Evolutionary conservation across 257 asterid genomes (phyloP), one percentile per base, ranked within the genome.

Genomic region (Orobanche coerulescens): DNA sequence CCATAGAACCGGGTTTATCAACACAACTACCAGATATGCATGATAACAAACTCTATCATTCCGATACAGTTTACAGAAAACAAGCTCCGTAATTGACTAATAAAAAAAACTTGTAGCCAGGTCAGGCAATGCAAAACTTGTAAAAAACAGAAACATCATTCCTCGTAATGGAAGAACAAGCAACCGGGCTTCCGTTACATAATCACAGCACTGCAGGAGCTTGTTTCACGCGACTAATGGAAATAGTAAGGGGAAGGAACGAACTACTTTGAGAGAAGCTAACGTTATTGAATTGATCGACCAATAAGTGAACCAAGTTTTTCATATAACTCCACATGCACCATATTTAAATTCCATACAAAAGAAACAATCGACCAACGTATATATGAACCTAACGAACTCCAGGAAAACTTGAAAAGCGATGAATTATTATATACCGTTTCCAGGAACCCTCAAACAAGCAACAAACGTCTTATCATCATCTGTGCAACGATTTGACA

Each of bases 391-490:
- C 60, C 61, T 11, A n/a, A 30, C n/a, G 30, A 64, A 55, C 52
- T 12, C 14, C 5, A 37, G 40, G 46, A 65, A 75, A n/a, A n/a
- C n/a, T n/a, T n/a, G n/a, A n/a, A n/a, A n/a, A 65, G 52, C 52
- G 58, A 67, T n/a, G n/a, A n/a, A n/a, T n/a, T n/a, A 57, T 22
- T 5, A n/a, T 67, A 15, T 82, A 87, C 97, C 97, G 63, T 85
- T 78, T 37, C 97, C 97, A 14, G 91, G 95, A 79, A 90, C 95
- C 80, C 87, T 75, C 71, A 90, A 64, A 62, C 97, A 90, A 64
- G 96, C 97, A 72, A 87, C 85, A 58, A 90, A 59, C 2, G 81
- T 67, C 72, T 82, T 82, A 51, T 77, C 85, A 65, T 81, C 79
- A 28, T 81, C 88, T 15, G 67, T 75, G 75, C 97, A 90, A 33